Conservation (phyloP, 1,139 yeast species). For the Zhuliangozyma parablackwelliae region DNA sequence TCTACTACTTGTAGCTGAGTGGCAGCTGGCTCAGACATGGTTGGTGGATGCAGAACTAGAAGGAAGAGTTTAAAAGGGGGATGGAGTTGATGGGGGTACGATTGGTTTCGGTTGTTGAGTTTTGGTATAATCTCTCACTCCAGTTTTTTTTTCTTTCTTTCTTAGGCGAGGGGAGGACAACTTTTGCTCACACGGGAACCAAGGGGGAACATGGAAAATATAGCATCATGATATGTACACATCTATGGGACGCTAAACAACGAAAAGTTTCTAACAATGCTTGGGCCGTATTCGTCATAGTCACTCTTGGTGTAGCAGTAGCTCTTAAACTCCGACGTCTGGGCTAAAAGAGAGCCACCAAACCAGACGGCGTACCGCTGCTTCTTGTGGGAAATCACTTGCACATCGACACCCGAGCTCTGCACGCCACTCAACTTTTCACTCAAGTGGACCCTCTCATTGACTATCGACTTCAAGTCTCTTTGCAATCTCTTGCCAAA, state of each 20-base stretch:
- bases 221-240: neutral
- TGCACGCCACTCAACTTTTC: conserved; percentile 79
- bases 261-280: conserved; percentile 93
- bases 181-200: no score
- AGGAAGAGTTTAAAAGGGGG: no score
- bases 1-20: conserved; percentile 38
- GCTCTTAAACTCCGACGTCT: conserved; percentile 92
- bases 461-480: conserved; percentile 83
- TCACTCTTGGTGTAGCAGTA: conserved; percentile 96
- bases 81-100: no score
- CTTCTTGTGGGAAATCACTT: conserved; percentile 93
- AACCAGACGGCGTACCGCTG: conserved; percentile 99
- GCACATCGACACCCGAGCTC: conserved; percentile 94
- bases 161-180: no score
- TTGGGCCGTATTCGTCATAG: conserved; percentile 97
- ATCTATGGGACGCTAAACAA: conserved; percentile 79
- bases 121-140: no score
- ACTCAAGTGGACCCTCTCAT: conserved; percentile 79
- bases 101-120: no score
- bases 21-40: neutral
- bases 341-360: conserved; percentile 96
- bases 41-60: no score
- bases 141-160: no score
- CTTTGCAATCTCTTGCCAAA: conserved; percentile 97
- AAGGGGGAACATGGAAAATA: no score